Evolutionary conservation across 2,329 filamentous ascomycete species (phyloP), one percentile per base, ranked within the genome.

Genomic region (Aspergillus sp.): DNA sequence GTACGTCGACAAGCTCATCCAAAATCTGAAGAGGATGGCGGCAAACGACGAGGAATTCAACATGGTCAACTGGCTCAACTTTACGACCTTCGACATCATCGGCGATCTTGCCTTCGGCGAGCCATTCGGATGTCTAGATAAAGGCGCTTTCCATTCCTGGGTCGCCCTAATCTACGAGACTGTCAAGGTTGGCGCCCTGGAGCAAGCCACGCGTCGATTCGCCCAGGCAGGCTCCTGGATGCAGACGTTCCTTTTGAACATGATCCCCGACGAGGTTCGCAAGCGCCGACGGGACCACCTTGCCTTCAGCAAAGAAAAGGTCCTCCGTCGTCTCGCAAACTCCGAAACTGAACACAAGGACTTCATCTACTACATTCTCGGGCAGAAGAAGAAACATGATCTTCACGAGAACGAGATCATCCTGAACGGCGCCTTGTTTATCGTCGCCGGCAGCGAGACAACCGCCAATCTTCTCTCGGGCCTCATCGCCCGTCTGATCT

Each of bases 51-150:
- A 35, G 35, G 7, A 14, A 2, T 58, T 69, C 13, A 59, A 73
- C 41, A 58, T 74, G 47, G 57, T 57, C 9, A 55, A 59, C 4
- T 75, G 69, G 67, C 62, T 63, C 49, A 71, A 69, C 35, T 74
- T 60, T 46, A 64, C 66, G 4, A 68, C 67, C 2, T 75, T 75
- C 36, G 72, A 76, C 47, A 64, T 76, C 19, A 68, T 76, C 42
- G 72, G 72, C 0, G 70, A 75, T 32, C 51, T 76, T 1, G 62
- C 67, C 1, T 75, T 76, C 45, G 72, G 73, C 1, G 68, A 74
- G 30, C 54, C 64, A 1, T 78, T 76, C 53, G 62, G 65, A n/a
- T 73, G 70, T 43, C 57, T 78, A 13, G 64, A 64, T 3, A 65
- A 62, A 1, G 61, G 67, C 10, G 19, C 7, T 2, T 67, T 67